Evolutionary conservation across 441 rosid genomes (phyloP).

Genomic region (Bruguiera hainesii): DNA sequence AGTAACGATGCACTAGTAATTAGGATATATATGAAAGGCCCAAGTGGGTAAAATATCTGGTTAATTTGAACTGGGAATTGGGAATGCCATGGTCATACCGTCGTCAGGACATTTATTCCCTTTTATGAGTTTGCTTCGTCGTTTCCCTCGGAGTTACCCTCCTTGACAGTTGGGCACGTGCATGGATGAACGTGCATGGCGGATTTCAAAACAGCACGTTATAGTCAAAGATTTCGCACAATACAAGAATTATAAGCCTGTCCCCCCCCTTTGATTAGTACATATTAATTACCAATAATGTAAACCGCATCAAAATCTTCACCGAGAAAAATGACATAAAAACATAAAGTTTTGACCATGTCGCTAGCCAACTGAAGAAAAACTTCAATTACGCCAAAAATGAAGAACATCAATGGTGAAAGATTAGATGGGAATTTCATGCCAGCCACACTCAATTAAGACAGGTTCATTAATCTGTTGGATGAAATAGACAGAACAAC

Average conservation of each 20-base stretch:
- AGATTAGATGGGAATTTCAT: conserved; percentile 11
- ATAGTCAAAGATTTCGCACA: too few species aligned
- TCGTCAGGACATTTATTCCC: conserved; percentile 48
- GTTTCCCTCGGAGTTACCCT: conserved; percentile 43
- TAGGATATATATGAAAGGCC: neutral
- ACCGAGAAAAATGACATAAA: neutral
- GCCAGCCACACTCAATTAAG: conserved; percentile 17
- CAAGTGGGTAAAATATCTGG: conserved; percentile 31
- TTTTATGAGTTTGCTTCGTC: conserved; percentile 50
- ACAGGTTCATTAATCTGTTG: conserved; percentile 18
- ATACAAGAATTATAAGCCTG: too few species aligned
- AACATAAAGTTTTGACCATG: conserved; percentile 17
- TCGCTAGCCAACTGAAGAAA: neutral
- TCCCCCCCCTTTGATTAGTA: too few species aligned
- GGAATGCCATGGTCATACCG: conserved; percentile 16
- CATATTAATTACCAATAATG: neutral
- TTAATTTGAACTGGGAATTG: conserved; percentile 26
- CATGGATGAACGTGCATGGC: conserved; percentile 58
- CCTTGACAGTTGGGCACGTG: conserved; percentile 55
- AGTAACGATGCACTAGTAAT: neutral
- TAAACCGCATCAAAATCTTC: conserved; percentile 5
- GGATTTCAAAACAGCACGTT: conserved; percentile 24
- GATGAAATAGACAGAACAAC: conserved; percentile 6
- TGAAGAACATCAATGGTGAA: conserved; percentile 17
- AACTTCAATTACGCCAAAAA: conserved; percentile 19